Percentiles rank a stretch among this genome's conserved stretches.
These are phyloP conservation scores for Boletus semigastroideus DNA, from an alignment of 1,284 basidiomycete genomes.

Conservation along the genomic window DNA sequence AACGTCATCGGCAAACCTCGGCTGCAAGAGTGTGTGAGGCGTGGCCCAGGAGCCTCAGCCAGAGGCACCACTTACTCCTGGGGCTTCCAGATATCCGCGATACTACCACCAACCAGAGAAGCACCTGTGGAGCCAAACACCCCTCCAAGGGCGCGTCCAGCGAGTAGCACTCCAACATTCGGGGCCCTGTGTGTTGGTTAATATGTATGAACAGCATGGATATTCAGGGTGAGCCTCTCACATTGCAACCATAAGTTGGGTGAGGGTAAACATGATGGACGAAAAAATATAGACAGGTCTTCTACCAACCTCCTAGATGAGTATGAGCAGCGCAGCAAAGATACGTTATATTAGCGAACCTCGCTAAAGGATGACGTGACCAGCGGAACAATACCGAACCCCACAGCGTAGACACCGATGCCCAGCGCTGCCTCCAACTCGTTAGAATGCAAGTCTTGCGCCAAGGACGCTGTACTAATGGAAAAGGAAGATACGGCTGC, in stretches of 20 bases:
- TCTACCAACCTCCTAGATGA: slow-evolving; percentile 43
- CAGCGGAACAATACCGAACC: slow-evolving; percentile 47
- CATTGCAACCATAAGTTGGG: slow-evolving; percentile 41
- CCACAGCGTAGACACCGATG: slow-evolving; percentile 42
- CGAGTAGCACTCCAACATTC: slow-evolving; percentile 25
- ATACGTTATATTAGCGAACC: slow-evolving; percentile 8
- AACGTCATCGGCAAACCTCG: slow-evolving; percentile 59
- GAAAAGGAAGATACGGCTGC: slow-evolving; percentile 41
- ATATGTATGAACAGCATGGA: not conserved
- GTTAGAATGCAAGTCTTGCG: slow-evolving; percentile 39
- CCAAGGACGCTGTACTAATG: slow-evolving; percentile 41
- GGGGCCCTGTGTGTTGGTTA: slow-evolving; percentile 21
- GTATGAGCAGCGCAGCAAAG: not conserved
- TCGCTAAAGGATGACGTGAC: slow-evolving; percentile 49
- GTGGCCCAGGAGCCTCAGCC: no score
- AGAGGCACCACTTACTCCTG: slow-evolving; percentile 18
- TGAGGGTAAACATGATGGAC: slow-evolving; percentile 37
- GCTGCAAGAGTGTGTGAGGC: slow-evolving; percentile 25
- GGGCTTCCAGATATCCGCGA: slow-evolving; percentile 46
- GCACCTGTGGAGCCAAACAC: slow-evolving; percentile 48
- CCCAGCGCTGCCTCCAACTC: slow-evolving; percentile 37
- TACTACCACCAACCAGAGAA: slow-evolving; percentile 60
- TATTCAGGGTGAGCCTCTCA: slow-evolving; percentile 25
- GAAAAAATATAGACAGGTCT: slow-evolving; percentile 46
- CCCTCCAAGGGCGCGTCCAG: slow-evolving; percentile 25